Evolutionary conservation across 1,284 basidiomycete genomes (phyloP).

Genomic region (Ustilago curta): DNA sequence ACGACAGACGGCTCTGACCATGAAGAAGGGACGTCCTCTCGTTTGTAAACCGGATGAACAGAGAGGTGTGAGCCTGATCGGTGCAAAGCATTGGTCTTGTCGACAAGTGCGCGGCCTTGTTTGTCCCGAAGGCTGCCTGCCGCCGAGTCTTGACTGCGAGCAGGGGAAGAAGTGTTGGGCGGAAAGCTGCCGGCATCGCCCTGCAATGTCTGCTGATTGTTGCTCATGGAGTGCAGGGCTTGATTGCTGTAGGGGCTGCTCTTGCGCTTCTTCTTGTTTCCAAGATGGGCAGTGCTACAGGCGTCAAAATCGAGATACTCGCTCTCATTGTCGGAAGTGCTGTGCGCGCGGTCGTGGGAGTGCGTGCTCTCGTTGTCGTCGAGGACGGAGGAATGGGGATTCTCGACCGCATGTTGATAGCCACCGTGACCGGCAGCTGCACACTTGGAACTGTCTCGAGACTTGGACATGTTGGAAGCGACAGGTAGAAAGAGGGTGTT

Average conservation of each 20-base stretch:
- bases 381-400: not conserved
- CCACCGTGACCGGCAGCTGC: not conserved
- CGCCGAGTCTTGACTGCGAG: not conserved
- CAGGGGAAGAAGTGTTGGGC: not conserved
- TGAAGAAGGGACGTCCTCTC: not conserved
- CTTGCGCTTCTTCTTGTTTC: slow-evolving; percentile 60
- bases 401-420: not conserved
- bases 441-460: not conserved
- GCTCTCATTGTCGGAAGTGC: slow-evolving; percentile 30
- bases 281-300: slow-evolving; percentile 43
- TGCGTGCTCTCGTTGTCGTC: slow-evolving; percentile 22
- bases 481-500: slow-evolving; percentile 22
- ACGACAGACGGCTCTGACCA: not conserved
- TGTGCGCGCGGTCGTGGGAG: slow-evolving; percentile 19
- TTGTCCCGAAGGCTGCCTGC: not conserved
- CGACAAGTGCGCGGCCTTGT: slow-evolving; percentile 16
- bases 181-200: not conserved
- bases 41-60: not conserved
- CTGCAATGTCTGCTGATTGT: slow-evolving; percentile 1
- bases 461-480: not conserved
- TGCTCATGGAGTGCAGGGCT: not conserved
- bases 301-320: slow-evolving; percentile 37
- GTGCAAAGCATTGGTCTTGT: slow-evolving; percentile 16
- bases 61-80: not conserved
- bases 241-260: slow-evolving; percentile 40